Percentiles rank a stretch among this genome's conserved stretches.
phyloP scores from a whole-genome alignment of 805 yeast genomes.

The Tetrapisispora nanseiensis region DNA sequence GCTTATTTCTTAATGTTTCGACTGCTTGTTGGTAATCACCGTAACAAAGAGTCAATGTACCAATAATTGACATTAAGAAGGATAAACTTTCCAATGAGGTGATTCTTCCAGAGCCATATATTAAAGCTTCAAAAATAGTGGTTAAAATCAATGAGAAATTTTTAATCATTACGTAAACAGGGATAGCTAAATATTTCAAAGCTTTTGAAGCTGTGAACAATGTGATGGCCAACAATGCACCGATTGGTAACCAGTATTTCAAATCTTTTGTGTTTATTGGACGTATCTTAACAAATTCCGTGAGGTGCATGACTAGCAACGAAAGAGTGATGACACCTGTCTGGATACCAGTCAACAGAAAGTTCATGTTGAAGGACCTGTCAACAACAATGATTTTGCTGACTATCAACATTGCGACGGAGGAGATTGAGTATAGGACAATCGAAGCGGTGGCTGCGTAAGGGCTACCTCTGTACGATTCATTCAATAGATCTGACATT shows the following conservation, averaged over 20 bases:
- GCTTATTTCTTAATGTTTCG: not conserved
- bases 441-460: slow-evolving; percentile 46
- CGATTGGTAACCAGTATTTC: slow-evolving; percentile 92
- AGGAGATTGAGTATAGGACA: slow-evolving; percentile 73
- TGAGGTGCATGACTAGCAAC: slow-evolving; percentile 59
- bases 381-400: slow-evolving; percentile 75
- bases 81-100: slow-evolving; percentile 50
- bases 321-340: slow-evolving; percentile 71
- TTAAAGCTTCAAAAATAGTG: slow-evolving; percentile 95
- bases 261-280: slow-evolving; percentile 80
- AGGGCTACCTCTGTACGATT: not conserved
- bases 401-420: slow-evolving; percentile 89
- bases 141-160: slow-evolving; percentile 92
- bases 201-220: slow-evolving; percentile 96
- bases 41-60: slow-evolving; percentile 82
- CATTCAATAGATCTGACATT: not conserved
- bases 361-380: slow-evolving; percentile 66
- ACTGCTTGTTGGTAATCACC: slow-evolving; percentile 47
- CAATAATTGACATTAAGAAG: slow-evolving; percentile 77
- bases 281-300: slow-evolving; percentile 78
- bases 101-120: slow-evolving; percentile 69
- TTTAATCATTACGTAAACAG: slow-evolving; percentile 96
- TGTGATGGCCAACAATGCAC: slow-evolving; percentile 81
- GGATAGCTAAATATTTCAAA: slow-evolving; percentile 79
- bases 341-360: slow-evolving; percentile 82